phyloP scores from a whole-genome alignment of 2,329 filamentous ascomycete species.

The Fusarium anthophilum region DNA sequence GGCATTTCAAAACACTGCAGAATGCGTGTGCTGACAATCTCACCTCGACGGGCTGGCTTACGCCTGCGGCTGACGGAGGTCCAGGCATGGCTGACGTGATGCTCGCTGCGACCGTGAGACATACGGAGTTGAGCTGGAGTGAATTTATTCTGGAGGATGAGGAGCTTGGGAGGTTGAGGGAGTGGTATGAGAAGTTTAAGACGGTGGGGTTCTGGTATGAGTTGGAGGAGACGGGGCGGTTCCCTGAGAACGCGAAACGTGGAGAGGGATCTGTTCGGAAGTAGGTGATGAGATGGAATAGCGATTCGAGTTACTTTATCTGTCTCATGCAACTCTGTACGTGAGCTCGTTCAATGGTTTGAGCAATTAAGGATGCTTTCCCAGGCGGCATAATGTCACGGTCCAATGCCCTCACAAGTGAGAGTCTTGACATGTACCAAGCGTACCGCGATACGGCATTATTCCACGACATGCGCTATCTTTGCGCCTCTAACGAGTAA shows the following conservation, averaged over 20 bases:
- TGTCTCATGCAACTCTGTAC: neutral
- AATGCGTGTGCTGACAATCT: neutral
- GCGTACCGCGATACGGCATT: neutral
- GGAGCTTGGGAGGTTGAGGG: neutral
- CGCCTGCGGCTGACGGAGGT: neutral
- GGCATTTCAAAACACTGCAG: neutral
- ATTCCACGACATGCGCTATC: neutral
- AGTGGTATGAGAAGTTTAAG: neutral
- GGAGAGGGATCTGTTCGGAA: neutral
- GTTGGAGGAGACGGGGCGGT: neutral
- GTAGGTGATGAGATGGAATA: neutral
- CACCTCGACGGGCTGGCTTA: neutral
- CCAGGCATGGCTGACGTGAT: neutral
- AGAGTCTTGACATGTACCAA: no score
- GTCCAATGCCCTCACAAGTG: neutral
- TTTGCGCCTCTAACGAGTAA: no score
- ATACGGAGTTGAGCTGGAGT: neutral
- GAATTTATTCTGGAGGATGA: neutral
- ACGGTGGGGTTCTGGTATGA: neutral
- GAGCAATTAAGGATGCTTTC: no score
- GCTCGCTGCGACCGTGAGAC: neutral
- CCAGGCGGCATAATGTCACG: neutral
- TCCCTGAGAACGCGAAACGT: neutral
- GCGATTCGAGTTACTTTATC: rapidly evolving
- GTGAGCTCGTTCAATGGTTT: no score